Base-by-base conservation (phyloP, 768 basidiomycete genomes). In the Rhodotorula taiwanensis region DNA sequence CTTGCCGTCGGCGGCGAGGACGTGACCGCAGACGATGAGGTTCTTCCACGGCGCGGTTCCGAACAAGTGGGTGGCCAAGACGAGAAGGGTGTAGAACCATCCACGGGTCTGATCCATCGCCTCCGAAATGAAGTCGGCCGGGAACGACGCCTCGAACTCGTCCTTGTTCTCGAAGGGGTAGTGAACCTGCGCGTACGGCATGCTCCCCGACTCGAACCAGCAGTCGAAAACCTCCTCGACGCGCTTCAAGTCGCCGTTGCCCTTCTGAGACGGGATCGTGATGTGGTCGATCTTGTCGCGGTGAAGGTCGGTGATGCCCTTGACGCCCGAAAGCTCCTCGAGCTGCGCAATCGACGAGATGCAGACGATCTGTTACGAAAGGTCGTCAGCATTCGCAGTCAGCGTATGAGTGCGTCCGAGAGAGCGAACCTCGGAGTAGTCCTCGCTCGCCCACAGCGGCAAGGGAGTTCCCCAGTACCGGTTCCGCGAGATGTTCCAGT, bases 121-220 rank as follows among this genome's bases (percentile, higher is more conserved):
- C 76, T 99, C 95, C 10, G 88, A 94, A 33, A 98, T 86, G 75
- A 99, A 99, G 73, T 98, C 87, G 6, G 93, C 95, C 4, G 94
- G 95, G 80, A 89, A 93, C 13, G 83, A 84, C 13, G 77, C 78
- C 74, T 92, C 85, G 73, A 95, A 95, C 47, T 83, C 78, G 34
- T 88, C 87, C 76, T 88, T 86, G 77, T 98, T 97, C 77, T 98
- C 95, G 76, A 98, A 98, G 16, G 95, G 95, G 80, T 95, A 98
- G 75, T 99, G 95, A 18, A 84, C 80, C 72, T 97, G 94, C 5
- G 93, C 94, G 74, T 92, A 99, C 7, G 95, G 95, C 95, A 99
- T 99, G 74, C 94, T 97, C 78, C 95, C 95, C 7, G 94, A 98
- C 78, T 99, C 95, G 74, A 99, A 99, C 95, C 95, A 99, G 73